Evolutionary conservation across 306 rosid species (phyloP), one percentile per base, ranked within the genome.

Genomic region (Ziziphus jujuba): DNA sequence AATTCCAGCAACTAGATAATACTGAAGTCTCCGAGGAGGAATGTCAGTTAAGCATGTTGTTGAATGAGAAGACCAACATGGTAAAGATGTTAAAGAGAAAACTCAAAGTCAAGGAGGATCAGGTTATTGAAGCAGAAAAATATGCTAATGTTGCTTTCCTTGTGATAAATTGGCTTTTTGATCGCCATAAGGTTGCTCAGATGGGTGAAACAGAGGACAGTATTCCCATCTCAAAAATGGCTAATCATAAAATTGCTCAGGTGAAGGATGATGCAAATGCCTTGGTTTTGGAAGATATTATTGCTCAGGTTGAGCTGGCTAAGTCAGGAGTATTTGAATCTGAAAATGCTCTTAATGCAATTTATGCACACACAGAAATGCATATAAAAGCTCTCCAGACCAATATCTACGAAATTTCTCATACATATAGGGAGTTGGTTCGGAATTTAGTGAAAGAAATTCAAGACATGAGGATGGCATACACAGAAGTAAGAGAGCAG

Each of bases 91-190:
- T 79, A 62, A 85, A 83, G 71, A 74, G 68, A 63, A 87, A 78
- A 59, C 73, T 81, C 71, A 72, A 69, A 65, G 23, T 47, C 58
- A 81, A 75, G 75, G 71, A 74, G 44, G 77, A 66, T 77, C 87
- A 71, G 75, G 59, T 83, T 59, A 73, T 63, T 57, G 76, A 80
- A 77, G 81, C 78, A 76, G 84, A 77, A 66, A 78, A 78, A 67
- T 69, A 74, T 66, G 87, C 84, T 47, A 81, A 67, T 65, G 87
- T 84, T 65, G 87, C 85, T 57, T 81, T 81, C 33, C 61, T 75
- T 38, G 82, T 83, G 28, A 82, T 73, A 55, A 82, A 82, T 68
- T 82, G 95, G 92, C 83, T 85, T 67, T 78, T 70, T 63, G 84
- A 87, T 73, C 2, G 69, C 67, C 59, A 61, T 33, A 75, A 80